Conservation (phyloP, 2,329 filamentous ascomycete species). For the Nectriaceae sp. region DNA sequence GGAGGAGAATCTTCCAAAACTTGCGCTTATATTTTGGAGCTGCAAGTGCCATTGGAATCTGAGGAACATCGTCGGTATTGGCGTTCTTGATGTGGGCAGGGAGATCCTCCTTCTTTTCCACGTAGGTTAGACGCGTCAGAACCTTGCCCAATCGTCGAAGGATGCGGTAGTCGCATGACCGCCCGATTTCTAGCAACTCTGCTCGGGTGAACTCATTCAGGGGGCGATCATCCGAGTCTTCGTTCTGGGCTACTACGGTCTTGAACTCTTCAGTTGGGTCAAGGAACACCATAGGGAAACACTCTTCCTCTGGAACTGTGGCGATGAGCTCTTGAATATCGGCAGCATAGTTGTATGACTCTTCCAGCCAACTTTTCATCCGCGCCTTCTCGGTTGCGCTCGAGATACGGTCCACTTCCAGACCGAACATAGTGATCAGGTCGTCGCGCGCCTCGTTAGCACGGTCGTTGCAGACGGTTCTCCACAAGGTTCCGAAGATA, state of each 20-base stretch:
- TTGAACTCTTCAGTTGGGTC: conserved; percentile 48
- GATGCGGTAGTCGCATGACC: conserved; percentile 51
- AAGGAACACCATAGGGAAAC: conserved; percentile 50
- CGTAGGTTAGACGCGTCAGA: conserved; percentile 48
- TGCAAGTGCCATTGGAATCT: conserved; percentile 47
- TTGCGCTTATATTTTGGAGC: conserved; percentile 33
- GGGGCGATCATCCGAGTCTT: conserved; percentile 17
- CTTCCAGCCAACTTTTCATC: conserved; percentile 51
- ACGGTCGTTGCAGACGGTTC: conserved; percentile 50
- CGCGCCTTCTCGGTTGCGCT: conserved; percentile 34
- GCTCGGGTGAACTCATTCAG: conserved; percentile 42
- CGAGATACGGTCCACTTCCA: conserved; percentile 37
- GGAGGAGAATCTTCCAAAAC: conserved; percentile 52
- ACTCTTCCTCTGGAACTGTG: conserved; percentile 37
- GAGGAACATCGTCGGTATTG: conserved; percentile 35
- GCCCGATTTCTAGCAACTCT: conserved; percentile 53
- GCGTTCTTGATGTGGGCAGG: conserved; percentile 43
- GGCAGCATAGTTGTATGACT: conserved; percentile 50
- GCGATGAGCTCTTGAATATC: conserved; percentile 44
- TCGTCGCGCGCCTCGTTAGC: conserved; percentile 40
- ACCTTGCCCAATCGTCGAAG: conserved; percentile 49
- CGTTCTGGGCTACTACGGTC: conserved; percentile 17
- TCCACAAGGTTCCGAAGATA: conserved; percentile 52
- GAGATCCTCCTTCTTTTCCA: conserved; percentile 40
- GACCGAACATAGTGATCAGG: conserved; percentile 44